Percentiles rank a stretch among this genome's conserved stretches.
phyloP scores from a whole-genome alignment of 805 yeast genomes.

The Saccharomyces eubayanus region DNA sequence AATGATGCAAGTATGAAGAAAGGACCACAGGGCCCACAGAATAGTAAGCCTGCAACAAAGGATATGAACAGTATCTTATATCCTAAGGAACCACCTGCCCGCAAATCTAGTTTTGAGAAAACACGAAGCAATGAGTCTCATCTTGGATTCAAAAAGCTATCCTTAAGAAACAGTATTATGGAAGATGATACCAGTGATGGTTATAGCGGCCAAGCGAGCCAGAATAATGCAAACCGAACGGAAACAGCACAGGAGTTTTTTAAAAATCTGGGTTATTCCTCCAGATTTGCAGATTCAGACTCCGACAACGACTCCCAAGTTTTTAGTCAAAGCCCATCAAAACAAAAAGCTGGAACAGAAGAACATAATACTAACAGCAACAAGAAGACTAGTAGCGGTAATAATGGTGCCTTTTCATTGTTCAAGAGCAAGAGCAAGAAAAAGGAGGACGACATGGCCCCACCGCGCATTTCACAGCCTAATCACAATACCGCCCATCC shows the following conservation, averaged over 20 bases:
- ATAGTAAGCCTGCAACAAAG: slow-evolving; percentile 2
- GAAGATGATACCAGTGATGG: slow-evolving; percentile 6
- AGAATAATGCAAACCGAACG: neutral
- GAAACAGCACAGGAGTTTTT: neutral
- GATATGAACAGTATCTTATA: slow-evolving; percentile 16
- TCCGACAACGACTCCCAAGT: slow-evolving; percentile 40
- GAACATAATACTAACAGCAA: neutral
- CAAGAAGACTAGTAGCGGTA: neutral
- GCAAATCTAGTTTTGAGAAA: slow-evolving; percentile 53
- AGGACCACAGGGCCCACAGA: slow-evolving; percentile 12
- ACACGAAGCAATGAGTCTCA: slow-evolving; percentile 26
- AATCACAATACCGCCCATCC: neutral
- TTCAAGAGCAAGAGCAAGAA: slow-evolving; percentile 12
- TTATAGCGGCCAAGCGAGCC: neutral
- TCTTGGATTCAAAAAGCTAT: slow-evolving; percentile 33
- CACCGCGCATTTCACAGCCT: neutral
- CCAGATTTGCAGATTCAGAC: slow-evolving; percentile 58
- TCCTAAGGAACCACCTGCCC: slow-evolving; percentile 35
- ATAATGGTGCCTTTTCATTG: slow-evolving; percentile 12
- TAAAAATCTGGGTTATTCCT: slow-evolving; percentile 32
- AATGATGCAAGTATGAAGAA: slow-evolving; percentile 6
- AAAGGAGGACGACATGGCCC: slow-evolving; percentile 1
- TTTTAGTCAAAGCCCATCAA: slow-evolving; percentile 6
- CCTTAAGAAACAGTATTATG: slow-evolving; percentile 27
- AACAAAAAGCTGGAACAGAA: neutral